Conservation (phyloP, 2,329 filamentous ascomycete genomes). For the Lomentospora prolificans region DNA sequence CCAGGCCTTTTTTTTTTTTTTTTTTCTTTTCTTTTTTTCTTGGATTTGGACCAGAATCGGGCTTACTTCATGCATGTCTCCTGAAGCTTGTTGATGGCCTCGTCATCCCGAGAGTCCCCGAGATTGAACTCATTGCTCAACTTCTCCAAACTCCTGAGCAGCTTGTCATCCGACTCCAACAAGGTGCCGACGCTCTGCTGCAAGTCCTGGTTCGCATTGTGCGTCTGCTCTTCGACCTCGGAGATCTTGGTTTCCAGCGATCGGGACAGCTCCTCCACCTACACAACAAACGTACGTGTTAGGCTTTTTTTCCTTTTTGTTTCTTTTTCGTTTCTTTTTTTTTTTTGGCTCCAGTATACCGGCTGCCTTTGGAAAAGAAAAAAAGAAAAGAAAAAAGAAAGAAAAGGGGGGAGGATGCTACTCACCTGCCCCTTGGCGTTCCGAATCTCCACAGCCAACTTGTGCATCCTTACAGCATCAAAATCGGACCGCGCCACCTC, state of each 20-base stretch:
- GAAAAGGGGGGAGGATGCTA: background rate
- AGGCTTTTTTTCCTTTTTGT: background rate
- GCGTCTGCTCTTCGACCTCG: constrained; percentile 42
- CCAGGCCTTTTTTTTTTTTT: too few relatives aligned
- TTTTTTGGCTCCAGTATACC: too few relatives aligned
- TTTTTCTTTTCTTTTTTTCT: too few relatives aligned
- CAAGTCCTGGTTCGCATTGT: constrained; percentile 32
- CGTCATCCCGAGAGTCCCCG: constrained; percentile 39
- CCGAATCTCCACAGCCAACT: constrained; percentile 14
- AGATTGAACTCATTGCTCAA: constrained; percentile 51
- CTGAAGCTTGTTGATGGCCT: constrained; percentile 46
- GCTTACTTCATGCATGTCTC: constrained; percentile 44
- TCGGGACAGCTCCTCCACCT: constrained; percentile 40
- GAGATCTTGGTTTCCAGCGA: constrained; percentile 33
- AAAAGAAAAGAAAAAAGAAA: too few relatives aligned
- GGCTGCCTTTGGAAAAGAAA: too few relatives aligned
- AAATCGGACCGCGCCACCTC: constrained; percentile 23
- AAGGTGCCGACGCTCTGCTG: constrained; percentile 38
- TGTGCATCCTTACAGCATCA: constrained; percentile 25
- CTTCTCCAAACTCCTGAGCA: constrained; percentile 56
- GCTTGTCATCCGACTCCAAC: constrained; percentile 53
- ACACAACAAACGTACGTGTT: background rate
- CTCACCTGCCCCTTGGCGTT: constrained; percentile 22
- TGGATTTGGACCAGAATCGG: background rate
- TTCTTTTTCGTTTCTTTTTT: too few relatives aligned